Evolutionary conservation across 768 basidiomycete species (phyloP), one percentile per base, ranked within the genome.

Genomic region (Saitozyma podzolica): DNA sequence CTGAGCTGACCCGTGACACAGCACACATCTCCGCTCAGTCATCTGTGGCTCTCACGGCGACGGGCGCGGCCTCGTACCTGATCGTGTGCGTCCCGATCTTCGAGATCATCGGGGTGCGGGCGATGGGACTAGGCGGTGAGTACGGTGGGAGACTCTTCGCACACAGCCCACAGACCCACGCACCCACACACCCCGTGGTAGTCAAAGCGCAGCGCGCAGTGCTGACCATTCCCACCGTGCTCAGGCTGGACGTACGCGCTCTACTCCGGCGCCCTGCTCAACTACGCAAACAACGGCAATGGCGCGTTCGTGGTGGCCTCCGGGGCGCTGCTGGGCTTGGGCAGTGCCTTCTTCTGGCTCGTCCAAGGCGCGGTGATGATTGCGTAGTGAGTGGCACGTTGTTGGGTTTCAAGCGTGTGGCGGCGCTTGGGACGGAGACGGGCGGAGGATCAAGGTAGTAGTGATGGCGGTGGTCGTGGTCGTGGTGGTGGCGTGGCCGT

Each of bases 191-290:
- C 2, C 2, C 29, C 29, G 29, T 29, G 29, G 2, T 29, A 5
- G 29, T 29, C 29, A 29, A 29, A 2, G 29, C 5, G 29, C 29
- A 2, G 29, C 5, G 29, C 29, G 29, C 29, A 29, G 29, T 29
- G 29, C 29, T 29, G 29, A 29, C 5, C 29, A 29, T 29, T 2
- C 5, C 29, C 29, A 29, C 29, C 29, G 29, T 5, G 29, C 11
- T 13, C 20, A 49, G 59, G 59, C 40, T 60, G 59, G 59, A 60
- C 59, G n/a, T 60, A 60, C 42, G 39, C 59, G 9, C 51, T 60
- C 11, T 60, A 60, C 40, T 10, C 51, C 19, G 51, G 37, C 1
- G 10, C 59, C 2, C 52, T 60, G 39, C 52, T 60, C 42, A 60
- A 43, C 52, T 60, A 42, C 40, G 9, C 58, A 5, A 53, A 17